Base-by-base conservation (phyloP, 768 basidiomycete genomes). In the Serendipita vermifera region DNA sequence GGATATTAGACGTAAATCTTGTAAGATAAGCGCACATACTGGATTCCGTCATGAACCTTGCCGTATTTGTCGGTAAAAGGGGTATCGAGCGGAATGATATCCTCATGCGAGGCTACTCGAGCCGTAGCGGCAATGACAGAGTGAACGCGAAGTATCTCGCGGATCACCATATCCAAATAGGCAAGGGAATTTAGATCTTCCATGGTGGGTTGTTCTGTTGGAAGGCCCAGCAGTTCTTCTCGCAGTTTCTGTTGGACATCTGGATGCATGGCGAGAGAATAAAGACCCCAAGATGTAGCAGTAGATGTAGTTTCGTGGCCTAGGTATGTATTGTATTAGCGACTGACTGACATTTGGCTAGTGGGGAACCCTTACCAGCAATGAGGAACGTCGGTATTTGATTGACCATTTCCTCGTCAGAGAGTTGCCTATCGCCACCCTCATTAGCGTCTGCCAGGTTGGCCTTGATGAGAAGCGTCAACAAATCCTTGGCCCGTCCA, bases 231-330 rank as follows among this genome's bases (percentile, higher is more conserved):
- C 36, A 82, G 73, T 67, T 87, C 86, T 0, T 70, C 69, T 14
- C 87, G 78, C 20, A 89, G 76, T 57, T 72, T 74, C 2, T 68
- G 66, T 63, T 90, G 86, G 2, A 79, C 65, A 17, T 78, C 70
- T 0, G 77, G 80, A 58, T 80, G 68, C 36, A 70, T 74, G 2
- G 81, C 75, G 3, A 90, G 72, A 60, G 82, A 79, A 55, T 82
- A 70, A 6, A 87, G 66, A 5, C 77, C 72, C 81, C 82, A 87
- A 55, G 73, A 72, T 29, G 82, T 55, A 1, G 75, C 72, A 33
- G 73, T 78, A 2, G 82, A 75, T 48, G 77, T 80, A 3, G 82
- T 83, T 64, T 82, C 83, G 63, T 84, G 69, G 2, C 69, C 69
- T 69, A 62, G 43, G 67, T 46, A 46, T 13, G 24, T 11, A 15